Evolutionary conservation across 768 basidiomycete species (phyloP).

Genomic region (Amanita rubescens): DNA sequence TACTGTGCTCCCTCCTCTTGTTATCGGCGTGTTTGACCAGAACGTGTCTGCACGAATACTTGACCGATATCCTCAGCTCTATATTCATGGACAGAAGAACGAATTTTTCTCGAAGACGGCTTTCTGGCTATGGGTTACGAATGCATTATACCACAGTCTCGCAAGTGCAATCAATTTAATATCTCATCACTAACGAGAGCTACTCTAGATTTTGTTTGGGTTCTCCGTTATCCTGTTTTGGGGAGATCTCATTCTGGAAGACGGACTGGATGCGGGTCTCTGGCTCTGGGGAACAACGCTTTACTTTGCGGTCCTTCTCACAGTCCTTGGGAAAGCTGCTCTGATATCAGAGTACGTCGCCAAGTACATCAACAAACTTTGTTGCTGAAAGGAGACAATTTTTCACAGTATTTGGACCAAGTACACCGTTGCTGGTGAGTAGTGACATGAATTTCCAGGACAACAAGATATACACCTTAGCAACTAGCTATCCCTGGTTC

Average conservation of each 20-base stretch:
- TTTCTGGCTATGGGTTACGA: conserved; percentile 89
- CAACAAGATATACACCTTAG: conserved; percentile 9
- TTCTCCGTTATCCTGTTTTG: conserved; percentile 90
- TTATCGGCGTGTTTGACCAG: conserved; percentile 97
- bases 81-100: conserved; percentile 90
- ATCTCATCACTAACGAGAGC: not conserved
- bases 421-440: conserved; percentile 85
- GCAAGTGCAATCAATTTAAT: conserved; percentile 35
- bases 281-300: conserved; percentile 99
- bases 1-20: conserved; percentile 91
- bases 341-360: conserved; percentile 90
- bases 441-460: not conserved
- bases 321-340: conserved; percentile 95
- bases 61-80: conserved; percentile 95
- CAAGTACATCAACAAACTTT: not conserved
- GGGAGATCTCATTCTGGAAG: conserved; percentile 78
- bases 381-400: not conserved
- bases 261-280: conserved; percentile 83
- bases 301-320: conserved; percentile 90
- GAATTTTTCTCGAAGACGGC: conserved; percentile 86
- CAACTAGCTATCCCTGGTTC: conserved; percentile 88
- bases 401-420: conserved; percentile 91
- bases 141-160: conserved; percentile 85
- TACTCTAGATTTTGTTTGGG: conserved; percentile 66
- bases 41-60: conserved; percentile 96